Base-by-base conservation (phyloP, 371 early-diverging fungal genomes). In the Mortierella sp. region DNA sequence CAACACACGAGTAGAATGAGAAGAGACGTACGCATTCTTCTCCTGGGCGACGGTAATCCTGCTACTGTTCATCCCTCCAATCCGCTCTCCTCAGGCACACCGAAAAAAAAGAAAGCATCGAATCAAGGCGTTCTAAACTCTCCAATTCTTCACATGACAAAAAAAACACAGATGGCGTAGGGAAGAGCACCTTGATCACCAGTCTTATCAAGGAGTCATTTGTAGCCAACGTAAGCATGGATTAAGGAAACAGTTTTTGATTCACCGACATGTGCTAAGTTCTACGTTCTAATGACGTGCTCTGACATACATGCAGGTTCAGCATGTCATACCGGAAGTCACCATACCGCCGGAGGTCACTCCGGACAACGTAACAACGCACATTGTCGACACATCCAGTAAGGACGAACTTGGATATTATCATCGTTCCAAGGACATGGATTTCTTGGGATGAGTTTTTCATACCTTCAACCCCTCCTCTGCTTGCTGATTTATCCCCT, bases 311-410 rank as follows among this genome's bases (percentile, higher is more conserved):
- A 21, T 28, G 19, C 76, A 98, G 97, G 93, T 98, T 39, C 97
- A 96, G 70, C 94, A 95, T 65, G 94, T 97, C 39, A 93, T 97
- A 57, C 97, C 98, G 27, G 99, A 97, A 79, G 96, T 97, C 34
- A 97, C 97, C 17, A 97, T 99, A 61, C 99, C 99, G 30, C 96
- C 98, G 50, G 97, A 97, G 72, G 94, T 97, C 78, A 97, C 98
- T 32, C 92, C 95, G 2, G 99, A 97, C 72, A 94, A 95, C 61
- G 95, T 96, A 24, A 96, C 96, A 19, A 97, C 97, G 28, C 93
- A 95, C 72, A 95, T 99, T 54, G 94, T 97, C 55, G 99, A 99
- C 79, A 94, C 97, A 23, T 95, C 97, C 50, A 87, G 92, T 90
- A 85, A 7, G 37, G 14, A n/a, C n/a, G n/a, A n/a, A n/a, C n/a